These are phyloP conservation scores for Apiospora arundinis DNA, from an alignment of 2,329 filamentous ascomycete genomes.

Conservation along the genomic window DNA sequence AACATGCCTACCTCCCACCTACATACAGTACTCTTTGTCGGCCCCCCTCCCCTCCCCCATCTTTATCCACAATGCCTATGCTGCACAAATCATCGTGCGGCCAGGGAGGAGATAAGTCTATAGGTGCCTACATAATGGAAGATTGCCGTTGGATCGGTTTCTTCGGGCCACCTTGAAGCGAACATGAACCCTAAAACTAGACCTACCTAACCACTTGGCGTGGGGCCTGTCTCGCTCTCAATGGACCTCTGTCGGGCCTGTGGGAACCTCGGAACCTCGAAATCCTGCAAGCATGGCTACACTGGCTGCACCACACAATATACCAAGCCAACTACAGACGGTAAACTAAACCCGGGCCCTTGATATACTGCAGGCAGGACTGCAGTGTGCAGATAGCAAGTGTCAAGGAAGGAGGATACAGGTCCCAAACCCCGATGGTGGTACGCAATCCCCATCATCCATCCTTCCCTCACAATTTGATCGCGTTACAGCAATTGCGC, in stretches of 20 bases:
- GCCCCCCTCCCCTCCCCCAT: background rate
- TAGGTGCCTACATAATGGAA: background rate
- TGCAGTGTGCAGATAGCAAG: no score
- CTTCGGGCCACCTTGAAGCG: background rate
- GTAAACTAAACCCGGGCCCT: background rate
- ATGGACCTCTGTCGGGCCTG: background rate
- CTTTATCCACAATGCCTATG: background rate
- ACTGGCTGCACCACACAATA: conserved; percentile 10
- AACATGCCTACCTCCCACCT: background rate
- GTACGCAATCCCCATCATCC: background rate
- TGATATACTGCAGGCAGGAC: background rate
- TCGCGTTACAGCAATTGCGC: background rate
- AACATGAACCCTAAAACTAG: conserved; percentile 18
- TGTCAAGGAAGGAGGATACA: background rate
- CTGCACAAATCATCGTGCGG: background rate
- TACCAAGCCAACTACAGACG: background rate
- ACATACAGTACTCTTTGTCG: background rate
- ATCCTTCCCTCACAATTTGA: background rate
- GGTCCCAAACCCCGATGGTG: background rate
- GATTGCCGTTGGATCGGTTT: conserved; percentile 13
- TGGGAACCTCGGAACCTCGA: background rate
- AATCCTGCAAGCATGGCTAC: conserved; percentile 8
- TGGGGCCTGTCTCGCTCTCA: background rate
- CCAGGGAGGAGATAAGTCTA: background rate
- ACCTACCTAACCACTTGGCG: background rate